Evolutionary conservation across 202 grass and related monocot species (phyloP), one percentile per base, ranked within the genome.

Genomic region (Bolboschoenoplectus hybrid): DNA sequence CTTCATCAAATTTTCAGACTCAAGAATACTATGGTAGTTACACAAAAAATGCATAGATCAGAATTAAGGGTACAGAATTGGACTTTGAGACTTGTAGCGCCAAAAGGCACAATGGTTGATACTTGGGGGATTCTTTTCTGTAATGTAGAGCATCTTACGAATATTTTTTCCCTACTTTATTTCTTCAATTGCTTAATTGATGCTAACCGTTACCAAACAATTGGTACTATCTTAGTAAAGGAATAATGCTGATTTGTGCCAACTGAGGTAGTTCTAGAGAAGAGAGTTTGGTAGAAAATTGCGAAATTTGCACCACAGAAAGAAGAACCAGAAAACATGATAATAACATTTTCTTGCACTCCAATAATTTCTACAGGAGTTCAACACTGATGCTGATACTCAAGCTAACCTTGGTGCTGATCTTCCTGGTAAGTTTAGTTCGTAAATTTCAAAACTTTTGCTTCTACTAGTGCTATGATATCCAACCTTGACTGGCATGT

Each of bases 331-430:
- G 26, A 39, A 40, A 20, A 9, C 47, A 75, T 75, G 19, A 35
- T 53, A 53, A 34, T 53, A 75, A 75, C 72, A 34, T 52, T 51
- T 75, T 19, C 12, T 16, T 71, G 67, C 39, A 6, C 52, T 67
- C 47, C 19, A 88, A 66, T 86, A 26, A 60, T 86, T 67, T 41
- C 65, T 1, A 36, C 62, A 97, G 95, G 82, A 93, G 87, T 88
- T 92, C 17, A 97, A 97, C 66, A 7, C 62, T 1, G 90, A 89
- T 60, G 93, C 91, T 16, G 90, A 93, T 82, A 84, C 56, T 86
- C 91, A 97, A 83, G 93, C 95, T 53, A 95, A 93, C 67, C 82
- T 92, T 76, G 95, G 87, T 45, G 68, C 66, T 57, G 85, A 88
- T 85, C 95, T 97, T 80, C 80, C 83, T 80, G 82, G 93, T 97